These are phyloP conservation scores for Diospyros lotus DNA, from an alignment of 148 eudicot species.

Conservation along the genomic window DNA sequence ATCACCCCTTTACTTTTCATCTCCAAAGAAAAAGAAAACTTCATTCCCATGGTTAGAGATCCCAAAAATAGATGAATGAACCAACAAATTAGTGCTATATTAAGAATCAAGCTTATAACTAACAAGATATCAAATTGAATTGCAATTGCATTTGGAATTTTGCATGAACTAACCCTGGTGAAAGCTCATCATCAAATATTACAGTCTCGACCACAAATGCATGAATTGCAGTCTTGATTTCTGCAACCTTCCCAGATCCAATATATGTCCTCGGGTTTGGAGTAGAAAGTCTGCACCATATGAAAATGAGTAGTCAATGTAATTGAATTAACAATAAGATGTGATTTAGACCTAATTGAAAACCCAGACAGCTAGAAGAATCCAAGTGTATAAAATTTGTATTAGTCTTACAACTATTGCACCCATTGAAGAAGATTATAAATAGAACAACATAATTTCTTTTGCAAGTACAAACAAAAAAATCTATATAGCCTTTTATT, in stretches of 20 bases:
- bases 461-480: background rate
- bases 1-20: too few species aligned
- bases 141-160: too few species aligned
- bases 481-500: slow-evolving; percentile 1
- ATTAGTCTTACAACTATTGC: background rate
- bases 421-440: background rate
- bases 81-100: background rate
- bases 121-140: background rate
- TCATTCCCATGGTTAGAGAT: too few species aligned
- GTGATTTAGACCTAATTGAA: background rate
- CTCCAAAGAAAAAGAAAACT: too few species aligned
- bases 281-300: slow-evolving; percentile 54
- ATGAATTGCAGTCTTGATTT: slow-evolving; percentile 78
- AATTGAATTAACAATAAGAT: slow-evolving; percentile 5
- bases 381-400: background rate
- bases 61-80: slow-evolving; percentile 1
- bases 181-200: slow-evolving; percentile 95
- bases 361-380: slow-evolving; percentile 10
- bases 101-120: background rate
- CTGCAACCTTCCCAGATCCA: slow-evolving; percentile 94
- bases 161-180: slow-evolving; percentile 67
- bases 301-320: slow-evolving; percentile 10
- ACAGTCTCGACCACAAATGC: slow-evolving; percentile 91
- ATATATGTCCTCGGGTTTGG: slow-evolving; percentile 84
- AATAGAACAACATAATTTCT: background rate